phyloP scores from a whole-genome alignment of 768 basidiomycete genomes.

The Suillus occidentalis region DNA sequence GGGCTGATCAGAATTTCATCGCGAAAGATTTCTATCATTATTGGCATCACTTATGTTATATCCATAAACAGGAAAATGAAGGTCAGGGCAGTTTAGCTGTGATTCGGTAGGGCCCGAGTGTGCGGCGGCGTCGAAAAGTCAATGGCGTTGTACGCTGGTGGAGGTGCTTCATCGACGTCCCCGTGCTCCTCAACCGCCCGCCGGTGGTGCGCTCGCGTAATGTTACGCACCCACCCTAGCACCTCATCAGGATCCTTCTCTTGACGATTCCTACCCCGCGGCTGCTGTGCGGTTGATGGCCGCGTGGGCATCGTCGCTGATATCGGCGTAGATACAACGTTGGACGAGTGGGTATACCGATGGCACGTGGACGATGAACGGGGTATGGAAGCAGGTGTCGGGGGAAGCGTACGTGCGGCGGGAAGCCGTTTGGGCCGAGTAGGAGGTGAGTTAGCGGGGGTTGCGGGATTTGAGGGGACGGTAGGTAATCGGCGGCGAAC shows the following conservation, averaged over 20 bases:
- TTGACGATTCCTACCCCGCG: constrained; percentile 18
- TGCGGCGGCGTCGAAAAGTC: constrained; percentile 42
- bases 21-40: neutral
- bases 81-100: constrained; percentile 5
- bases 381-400: constrained; percentile 32
- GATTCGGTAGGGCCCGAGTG: constrained; percentile 20
- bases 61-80: constrained; percentile 11
- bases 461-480: constrained; percentile 29
- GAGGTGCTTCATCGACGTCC: constrained; percentile 45
- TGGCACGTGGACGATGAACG: constrained; percentile 20
- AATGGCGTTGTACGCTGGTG: constrained; percentile 63
- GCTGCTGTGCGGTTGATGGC: constrained; percentile 14
- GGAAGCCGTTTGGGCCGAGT: constrained; percentile 9
- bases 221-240: constrained; percentile 29
- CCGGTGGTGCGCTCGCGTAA: constrained; percentile 26
- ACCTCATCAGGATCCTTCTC: constrained; percentile 30
- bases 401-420: constrained; percentile 41
- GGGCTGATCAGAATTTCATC: too few relatives aligned
- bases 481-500: constrained; percentile 31
- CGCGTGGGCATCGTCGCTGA: constrained; percentile 3
- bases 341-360: constrained; percentile 22
- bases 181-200: constrained; percentile 12
- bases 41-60: constrained; percentile 10
- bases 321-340: neutral
- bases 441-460: constrained; percentile 16